Percentiles rank a stretch among this genome's conserved stretches.
Conservation (phyloP, 306 rosid species). For the Calophaca sinica region DNA sequence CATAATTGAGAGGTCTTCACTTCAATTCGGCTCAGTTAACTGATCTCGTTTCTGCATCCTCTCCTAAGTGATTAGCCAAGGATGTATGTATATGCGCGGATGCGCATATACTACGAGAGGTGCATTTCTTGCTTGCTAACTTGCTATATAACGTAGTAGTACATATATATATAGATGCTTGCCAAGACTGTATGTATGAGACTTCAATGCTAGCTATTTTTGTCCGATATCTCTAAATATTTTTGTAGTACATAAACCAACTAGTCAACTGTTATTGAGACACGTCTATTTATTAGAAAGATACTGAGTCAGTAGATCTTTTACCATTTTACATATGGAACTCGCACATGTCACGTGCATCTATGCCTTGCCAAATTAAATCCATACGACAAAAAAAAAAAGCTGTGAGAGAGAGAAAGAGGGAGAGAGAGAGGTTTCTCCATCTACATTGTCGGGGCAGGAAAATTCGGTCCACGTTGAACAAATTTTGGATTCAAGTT, state of each 20-base stretch:
- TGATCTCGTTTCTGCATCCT: neutral
- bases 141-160: neutral
- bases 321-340: conserved; percentile 34
- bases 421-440: neutral
- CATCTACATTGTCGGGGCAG: no score
- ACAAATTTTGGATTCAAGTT: conserved; percentile 20
- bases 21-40: neutral
- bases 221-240: conserved; percentile 12
- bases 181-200: no score
- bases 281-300: conserved; percentile 17
- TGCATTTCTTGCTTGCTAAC: neutral
- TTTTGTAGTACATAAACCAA: conserved; percentile 33
- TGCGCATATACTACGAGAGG: neutral
- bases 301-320: conserved; percentile 10
- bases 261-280: conserved; percentile 19
- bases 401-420: neutral
- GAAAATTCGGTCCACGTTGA: neutral
- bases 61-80: neutral
- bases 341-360: neutral
- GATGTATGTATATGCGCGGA: neutral
- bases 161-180: no score
- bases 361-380: neutral
- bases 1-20: conserved; percentile 24
- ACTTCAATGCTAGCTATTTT: neutral
- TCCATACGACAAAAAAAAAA: neutral